Conservation (phyloP, 331 rosid species). For the Saraca asoca region DNA sequence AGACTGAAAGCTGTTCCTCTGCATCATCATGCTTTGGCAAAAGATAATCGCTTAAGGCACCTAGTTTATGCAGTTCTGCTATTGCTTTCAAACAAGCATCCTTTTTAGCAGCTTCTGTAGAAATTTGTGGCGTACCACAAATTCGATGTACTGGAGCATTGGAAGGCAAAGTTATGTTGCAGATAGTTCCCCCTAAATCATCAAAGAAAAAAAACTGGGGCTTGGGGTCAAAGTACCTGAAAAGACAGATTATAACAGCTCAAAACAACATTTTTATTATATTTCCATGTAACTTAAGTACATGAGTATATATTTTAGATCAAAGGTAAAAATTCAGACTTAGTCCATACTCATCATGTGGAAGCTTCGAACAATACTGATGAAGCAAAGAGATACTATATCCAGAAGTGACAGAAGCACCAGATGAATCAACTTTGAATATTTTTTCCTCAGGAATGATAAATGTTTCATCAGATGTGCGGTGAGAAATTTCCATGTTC, state of each 20-base stretch:
- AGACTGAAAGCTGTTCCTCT: constrained; percentile 42
- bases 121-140: constrained; percentile 57
- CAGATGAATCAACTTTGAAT: constrained; percentile 71
- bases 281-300: constrained; percentile 28
- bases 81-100: constrained; percentile 88
- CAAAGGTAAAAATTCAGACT: constrained; percentile 19
- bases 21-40: constrained; percentile 63
- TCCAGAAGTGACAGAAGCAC: constrained; percentile 77
- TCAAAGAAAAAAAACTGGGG: constrained; percentile 70
- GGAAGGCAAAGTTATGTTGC: constrained; percentile 73
- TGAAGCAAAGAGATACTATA: constrained; percentile 80
- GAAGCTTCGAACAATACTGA: constrained; percentile 84
- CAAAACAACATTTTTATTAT: constrained; percentile 21
- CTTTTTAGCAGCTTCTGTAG: constrained; percentile 72
- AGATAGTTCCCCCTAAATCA: constrained; percentile 72
- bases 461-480: constrained; percentile 65
- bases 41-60: constrained; percentile 76
- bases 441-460: constrained; percentile 55
- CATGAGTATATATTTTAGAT: constrained; percentile 14
- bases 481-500: constrained; percentile 61
- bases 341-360: constrained; percentile 81
- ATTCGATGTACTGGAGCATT: constrained; percentile 76
- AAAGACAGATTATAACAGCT: constrained; percentile 37
- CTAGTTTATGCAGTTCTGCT: constrained; percentile 75
- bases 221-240: constrained; percentile 84